A percentile compares a stretch with the other conserved stretches of the same genome.
Conservation (phyloP, 163 green algal species). For the Scenedesmus sp. region DNA sequence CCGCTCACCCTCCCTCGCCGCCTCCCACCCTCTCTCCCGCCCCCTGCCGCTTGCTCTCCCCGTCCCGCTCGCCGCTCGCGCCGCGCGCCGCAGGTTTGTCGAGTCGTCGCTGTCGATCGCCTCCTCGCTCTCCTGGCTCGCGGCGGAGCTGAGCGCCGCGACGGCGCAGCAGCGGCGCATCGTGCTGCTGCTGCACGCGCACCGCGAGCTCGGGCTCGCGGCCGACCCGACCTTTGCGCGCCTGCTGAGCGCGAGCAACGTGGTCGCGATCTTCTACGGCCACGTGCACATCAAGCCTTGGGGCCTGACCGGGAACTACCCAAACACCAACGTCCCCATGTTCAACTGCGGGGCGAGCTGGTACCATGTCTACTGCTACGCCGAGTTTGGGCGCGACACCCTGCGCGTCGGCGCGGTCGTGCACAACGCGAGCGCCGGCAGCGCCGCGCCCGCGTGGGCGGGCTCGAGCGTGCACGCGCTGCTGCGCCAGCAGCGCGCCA, state of each 20-base stretch:
- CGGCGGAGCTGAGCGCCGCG: constrained; percentile 31
- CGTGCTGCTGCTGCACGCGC: constrained; percentile 42
- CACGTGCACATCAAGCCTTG: constrained; percentile 49
- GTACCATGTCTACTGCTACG: constrained; percentile 47
- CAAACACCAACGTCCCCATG: constrained; percentile 43
- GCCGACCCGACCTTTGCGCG: constrained; percentile 29
- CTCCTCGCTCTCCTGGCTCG: constrained; percentile 38
- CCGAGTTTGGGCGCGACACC: constrained; percentile 41
- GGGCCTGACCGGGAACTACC: constrained; percentile 37
- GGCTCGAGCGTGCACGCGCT: constrained; percentile 39
- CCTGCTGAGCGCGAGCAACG: constrained; percentile 29
- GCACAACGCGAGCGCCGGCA: constrained; percentile 37
- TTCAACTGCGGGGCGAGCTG: constrained; percentile 48
- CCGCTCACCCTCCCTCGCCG: too few species aligned
- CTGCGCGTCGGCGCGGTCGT: constrained; percentile 39
- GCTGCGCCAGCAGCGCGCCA: constrained; percentile 35
- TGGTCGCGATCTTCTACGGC: constrained; percentile 48
- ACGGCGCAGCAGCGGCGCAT: constrained; percentile 34
- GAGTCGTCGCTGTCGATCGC: constrained; percentile 3
- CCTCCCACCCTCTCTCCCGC: neutral
- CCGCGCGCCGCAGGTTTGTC: constrained; percentile 10
- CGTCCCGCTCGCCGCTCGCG: too few species aligned
- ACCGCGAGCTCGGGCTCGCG: constrained; percentile 35
- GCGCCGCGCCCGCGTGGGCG: constrained; percentile 14
- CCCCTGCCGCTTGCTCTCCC: neutral